Base-by-base conservation (phyloP, 2,329 filamentous ascomycete species). In the Fulvia fulva region DNA sequence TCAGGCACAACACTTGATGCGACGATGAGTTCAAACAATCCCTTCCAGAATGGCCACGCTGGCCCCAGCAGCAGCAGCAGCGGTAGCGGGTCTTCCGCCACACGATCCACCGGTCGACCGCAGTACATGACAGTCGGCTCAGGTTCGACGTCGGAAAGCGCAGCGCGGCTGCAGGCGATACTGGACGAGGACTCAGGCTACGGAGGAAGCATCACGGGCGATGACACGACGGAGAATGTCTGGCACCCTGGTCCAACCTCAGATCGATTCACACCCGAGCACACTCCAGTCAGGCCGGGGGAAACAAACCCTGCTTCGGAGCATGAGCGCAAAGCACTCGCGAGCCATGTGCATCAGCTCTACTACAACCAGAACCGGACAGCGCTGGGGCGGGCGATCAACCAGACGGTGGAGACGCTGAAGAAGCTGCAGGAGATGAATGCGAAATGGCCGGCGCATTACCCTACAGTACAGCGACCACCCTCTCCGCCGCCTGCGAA, bases 291-390 rank as follows among this genome's bases (percentile, higher is more conserved):
- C 26, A 68, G 76, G 32, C 70, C 75, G 32, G 81, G 80, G 65
- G 76, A 80, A 51, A 75, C 73, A 57, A 79, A 76, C 67, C 72
- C 74, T 37, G 74, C 77, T 52, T 74, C 78, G 70, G 86, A 89
- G 53, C 78, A 85, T 63, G 87, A 90, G 70, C 83, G 83, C 68
- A 83, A 84, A 65, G 78, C 83, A 46, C 85, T 93, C 65, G 87
- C 90, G 37, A 89, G 88, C 70, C 90, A 96, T 74, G 86, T 97
- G 51, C 88, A 96, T 70, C 94, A 97, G 77, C 83, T 97, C 64
- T 90, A 90, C 81, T 97, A 96, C 77, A 97, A 97, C 74, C 86
- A 91, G 69, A 96, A 97, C 73, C 87, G 92, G 59, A 89, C 87
- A 5, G 86, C 89, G 30, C 84, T 99, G n/a, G 90, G 86, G 45